Percentiles rank a stretch among this genome's conserved stretches.
These are phyloP conservation scores for Cladorrhinum sp. DNA, from an alignment of 2,329 filamentous ascomycete genomes.

Conservation along the genomic window DNA sequence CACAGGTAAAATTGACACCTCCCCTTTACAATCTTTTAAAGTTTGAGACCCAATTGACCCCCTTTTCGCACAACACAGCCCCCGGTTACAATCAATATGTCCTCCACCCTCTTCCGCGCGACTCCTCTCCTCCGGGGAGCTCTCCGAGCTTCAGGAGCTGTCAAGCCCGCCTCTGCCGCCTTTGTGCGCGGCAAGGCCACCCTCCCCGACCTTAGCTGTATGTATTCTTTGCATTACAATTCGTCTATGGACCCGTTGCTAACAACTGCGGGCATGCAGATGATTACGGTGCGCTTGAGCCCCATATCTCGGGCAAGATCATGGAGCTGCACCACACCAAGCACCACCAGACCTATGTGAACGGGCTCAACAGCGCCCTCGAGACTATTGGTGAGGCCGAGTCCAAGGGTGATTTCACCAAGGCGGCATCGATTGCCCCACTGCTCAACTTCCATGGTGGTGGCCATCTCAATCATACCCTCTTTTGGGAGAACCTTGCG, in stretches of 20 bases:
- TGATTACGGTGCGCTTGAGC: conserved; percentile 94
- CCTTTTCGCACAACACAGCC: conserved; percentile 10
- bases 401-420: conserved; percentile 56
- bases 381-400: conserved; percentile 60
- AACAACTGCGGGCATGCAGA: conserved; percentile 51
- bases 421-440: conserved; percentile 49
- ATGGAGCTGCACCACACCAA: conserved; percentile 80
- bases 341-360: conserved; percentile 77
- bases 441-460: conserved; percentile 82
- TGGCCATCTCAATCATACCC: conserved; percentile 87
- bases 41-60: conserved; percentile 14
- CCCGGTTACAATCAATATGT: conserved; percentile 48
- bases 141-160: conserved; percentile 62
- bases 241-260: not conserved
- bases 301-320: conserved; percentile 71
- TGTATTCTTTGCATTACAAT: conserved; percentile 22
- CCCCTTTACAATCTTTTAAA: not conserved
- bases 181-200: conserved; percentile 88
- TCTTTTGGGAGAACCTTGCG: conserved; percentile 87
- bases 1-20: not conserved
- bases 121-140: conserved; percentile 66
- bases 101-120: conserved; percentile 70
- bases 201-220: conserved; percentile 77
- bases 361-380: conserved; percentile 68
- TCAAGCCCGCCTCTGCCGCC: conserved; percentile 65